Evolutionary conservation across 257 asterid species (phyloP), one percentile per base, ranked within the genome.

Genomic region (Parsonsia alboflavescens): DNA sequence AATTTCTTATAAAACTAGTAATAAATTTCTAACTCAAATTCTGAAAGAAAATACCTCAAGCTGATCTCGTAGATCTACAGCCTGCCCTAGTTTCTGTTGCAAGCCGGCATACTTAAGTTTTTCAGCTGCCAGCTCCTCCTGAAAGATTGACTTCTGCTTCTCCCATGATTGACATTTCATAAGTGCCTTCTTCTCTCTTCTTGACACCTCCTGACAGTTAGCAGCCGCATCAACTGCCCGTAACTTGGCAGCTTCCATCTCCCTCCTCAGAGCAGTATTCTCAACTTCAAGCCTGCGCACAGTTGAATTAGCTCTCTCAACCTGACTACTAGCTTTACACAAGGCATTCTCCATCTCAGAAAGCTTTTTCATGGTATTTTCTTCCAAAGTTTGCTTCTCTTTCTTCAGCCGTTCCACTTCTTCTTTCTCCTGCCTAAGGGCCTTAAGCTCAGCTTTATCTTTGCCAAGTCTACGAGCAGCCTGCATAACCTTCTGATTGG

Each of bases 401-500:
- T 86, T 95, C 93, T 85, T 93, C 65, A 91, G 88, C 89, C 87
- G 83, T 82, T 89, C 99, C 45, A 87, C 89, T 82, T 92, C 99
- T 74, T 89, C 99, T 83, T 85, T 95, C 86, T 95, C 99, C 63
- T 86, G 99, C 88, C 85, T 85, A 17, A 95, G 96, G 12, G 91
- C 82, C 82, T 92, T 95, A 53, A 95, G 94, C 90, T 95, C 99
- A 0, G 82, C 86, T 77, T 91, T 92, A 75, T 95, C 99, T 83
- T 95, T 89, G 64, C 98, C 80, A 57, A 94, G 96, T 49, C 98
- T 84, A 26, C 95, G 81, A 30, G 97, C 96, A 26, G 96, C 98
- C 87, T 95, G 97, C 99, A 90, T 93, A 68, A 93, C 98, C 85
- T 91, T 95, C 81, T 92, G 97, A 84, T 95, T 95, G 22, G 99